Evolutionary conservation across 495 filamentous ascomycete species (phyloP).

Genomic region (Penicillium atrosanguineum): DNA sequence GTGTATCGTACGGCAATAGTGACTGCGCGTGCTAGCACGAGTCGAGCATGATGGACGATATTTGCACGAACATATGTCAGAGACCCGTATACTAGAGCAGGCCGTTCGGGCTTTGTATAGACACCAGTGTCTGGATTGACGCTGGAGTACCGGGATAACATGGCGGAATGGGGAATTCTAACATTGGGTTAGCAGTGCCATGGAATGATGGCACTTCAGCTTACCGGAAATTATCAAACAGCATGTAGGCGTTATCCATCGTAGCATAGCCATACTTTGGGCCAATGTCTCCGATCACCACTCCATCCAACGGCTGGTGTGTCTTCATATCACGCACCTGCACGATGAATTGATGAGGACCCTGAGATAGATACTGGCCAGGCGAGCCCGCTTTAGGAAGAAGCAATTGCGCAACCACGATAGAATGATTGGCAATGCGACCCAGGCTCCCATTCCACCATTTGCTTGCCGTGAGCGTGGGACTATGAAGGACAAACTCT

Average conservation of each 20-base stretch:
- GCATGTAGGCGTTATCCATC: slow-evolving; percentile 53
- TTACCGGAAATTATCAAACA: slow-evolving; percentile 42
- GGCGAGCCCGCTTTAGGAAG: slow-evolving; percentile 27
- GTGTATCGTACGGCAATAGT: slow-evolving; percentile 48
- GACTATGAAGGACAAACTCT: slow-evolving; percentile 48
- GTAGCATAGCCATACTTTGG: slow-evolving; percentile 47
- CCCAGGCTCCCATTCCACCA: slow-evolving; percentile 53
- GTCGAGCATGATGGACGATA: slow-evolving; percentile 47
- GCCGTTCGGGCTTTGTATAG: slow-evolving; percentile 38
- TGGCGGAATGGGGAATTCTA: slow-evolving; percentile 44
- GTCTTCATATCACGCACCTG: slow-evolving; percentile 46
- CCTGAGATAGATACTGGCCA: slow-evolving; percentile 31
- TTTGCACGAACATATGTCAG: slow-evolving; percentile 45
- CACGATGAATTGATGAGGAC: slow-evolving; percentile 49
- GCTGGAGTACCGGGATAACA: slow-evolving; percentile 43
- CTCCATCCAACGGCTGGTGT: slow-evolving; percentile 38
- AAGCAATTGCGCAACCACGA: slow-evolving; percentile 46
- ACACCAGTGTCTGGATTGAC: slow-evolving; percentile 40
- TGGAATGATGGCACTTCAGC: not conserved
- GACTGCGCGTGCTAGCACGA: slow-evolving; percentile 46
- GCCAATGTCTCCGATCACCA: slow-evolving; percentile 49
- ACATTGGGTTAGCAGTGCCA: not conserved
- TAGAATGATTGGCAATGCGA: slow-evolving; percentile 41
- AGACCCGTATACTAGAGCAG: slow-evolving; percentile 45
- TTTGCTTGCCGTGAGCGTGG: slow-evolving; percentile 47